These are phyloP conservation scores for Carex littledalei DNA, from an alignment of 176 grass and related monocot genomes.

Conservation along the genomic window DNA sequence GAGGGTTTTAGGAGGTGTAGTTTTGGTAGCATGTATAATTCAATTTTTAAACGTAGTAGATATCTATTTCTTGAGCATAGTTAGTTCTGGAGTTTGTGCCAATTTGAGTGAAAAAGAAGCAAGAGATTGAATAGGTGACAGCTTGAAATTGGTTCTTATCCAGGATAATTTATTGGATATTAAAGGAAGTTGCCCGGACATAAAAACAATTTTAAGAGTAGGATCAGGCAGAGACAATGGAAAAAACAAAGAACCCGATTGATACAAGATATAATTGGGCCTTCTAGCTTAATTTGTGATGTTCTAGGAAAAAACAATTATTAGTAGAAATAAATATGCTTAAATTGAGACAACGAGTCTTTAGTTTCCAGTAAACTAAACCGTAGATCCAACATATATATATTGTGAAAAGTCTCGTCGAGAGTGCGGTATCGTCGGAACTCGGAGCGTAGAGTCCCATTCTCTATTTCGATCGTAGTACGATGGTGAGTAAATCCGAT, in stretches of 20 bases:
- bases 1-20: neutral
- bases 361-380: neutral
- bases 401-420: too few relatives aligned
- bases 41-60: neutral
- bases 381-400: too few relatives aligned
- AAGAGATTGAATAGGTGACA: neutral
- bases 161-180: neutral
- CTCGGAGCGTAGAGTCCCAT: too few relatives aligned
- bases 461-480: too few relatives aligned
- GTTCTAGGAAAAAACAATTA: neutral
- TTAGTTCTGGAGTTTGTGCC: neutral
- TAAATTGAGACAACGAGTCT: neutral
- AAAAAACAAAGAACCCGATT: neutral
- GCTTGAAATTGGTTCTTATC: neutral
- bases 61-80: neutral
- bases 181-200: neutral
- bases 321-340: neutral
- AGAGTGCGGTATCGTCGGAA: too few relatives aligned
- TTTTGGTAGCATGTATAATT: neutral
- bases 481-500: too few relatives aligned
- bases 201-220: neutral
- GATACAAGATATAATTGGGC: neutral
- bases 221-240: neutral
- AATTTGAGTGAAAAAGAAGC: conserved; percentile 9
- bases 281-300: neutral